phyloP scores from a whole-genome alignment of 164 flowering plant species.

The Chimonanthus praecox region DNA sequence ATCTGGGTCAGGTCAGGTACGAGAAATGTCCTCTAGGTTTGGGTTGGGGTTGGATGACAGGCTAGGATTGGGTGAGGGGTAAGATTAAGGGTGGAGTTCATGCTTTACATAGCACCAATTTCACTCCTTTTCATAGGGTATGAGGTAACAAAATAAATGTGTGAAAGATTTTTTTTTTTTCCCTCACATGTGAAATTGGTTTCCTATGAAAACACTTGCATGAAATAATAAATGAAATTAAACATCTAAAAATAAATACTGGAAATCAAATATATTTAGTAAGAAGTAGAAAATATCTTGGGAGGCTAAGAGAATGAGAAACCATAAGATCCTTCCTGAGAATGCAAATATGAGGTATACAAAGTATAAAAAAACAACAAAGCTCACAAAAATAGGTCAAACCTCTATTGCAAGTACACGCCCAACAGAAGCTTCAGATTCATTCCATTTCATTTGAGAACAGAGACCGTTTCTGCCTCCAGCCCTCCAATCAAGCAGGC shows the following conservation, averaged over 20 bases:
- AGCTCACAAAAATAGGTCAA: neutral
- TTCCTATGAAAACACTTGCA: neutral
- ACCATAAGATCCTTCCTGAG: neutral
- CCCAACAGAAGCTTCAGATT: constrained; percentile 98
- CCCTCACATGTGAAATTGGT: too few species aligned
- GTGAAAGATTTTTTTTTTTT: too few species aligned
- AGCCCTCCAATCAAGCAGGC: constrained; percentile 98
- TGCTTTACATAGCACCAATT: too few species aligned
- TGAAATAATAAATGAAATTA: neutral
- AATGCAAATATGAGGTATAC: neutral
- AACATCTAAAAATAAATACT: neutral
- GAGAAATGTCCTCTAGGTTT: too few species aligned
- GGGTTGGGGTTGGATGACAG: too few species aligned
- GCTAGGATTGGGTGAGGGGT: too few species aligned
- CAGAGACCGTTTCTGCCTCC: constrained; percentile 91
- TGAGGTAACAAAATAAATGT: too few species aligned
- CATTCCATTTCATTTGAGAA: constrained; percentile 99
- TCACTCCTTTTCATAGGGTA: too few species aligned
- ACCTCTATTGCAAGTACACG: constrained; percentile 98
- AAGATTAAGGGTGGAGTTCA: too few species aligned
- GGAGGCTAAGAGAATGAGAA: neutral
- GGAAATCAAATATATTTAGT: neutral
- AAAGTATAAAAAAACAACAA: neutral
- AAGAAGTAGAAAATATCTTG: neutral
- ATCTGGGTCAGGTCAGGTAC: too few species aligned